Conservation (phyloP, 2,329 filamentous ascomycete genomes). For the Verruconis gallopava region DNA sequence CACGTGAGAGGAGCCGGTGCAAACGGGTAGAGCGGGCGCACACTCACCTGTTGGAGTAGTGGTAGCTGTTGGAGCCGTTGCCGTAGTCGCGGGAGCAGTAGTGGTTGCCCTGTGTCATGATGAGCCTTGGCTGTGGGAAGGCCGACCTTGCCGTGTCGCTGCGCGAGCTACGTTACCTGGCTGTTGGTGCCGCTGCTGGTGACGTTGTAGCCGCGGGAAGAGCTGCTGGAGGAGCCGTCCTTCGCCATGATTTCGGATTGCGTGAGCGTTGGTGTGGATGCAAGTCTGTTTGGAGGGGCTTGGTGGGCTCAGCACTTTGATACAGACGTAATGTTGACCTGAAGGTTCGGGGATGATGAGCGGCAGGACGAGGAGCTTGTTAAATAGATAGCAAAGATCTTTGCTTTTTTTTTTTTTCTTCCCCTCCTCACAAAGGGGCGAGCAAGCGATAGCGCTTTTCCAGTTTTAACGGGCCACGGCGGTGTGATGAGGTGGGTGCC, state of each 20-base stretch:
- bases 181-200: slow-evolving; percentile 30
- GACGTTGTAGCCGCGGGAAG: slow-evolving; percentile 19
- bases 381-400: too few relatives aligned
- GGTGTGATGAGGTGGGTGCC: too few relatives aligned
- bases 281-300: not conserved
- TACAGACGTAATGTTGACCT: too few relatives aligned
- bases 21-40: too few relatives aligned
- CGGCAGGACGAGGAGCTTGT: too few relatives aligned
- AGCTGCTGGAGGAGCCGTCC: slow-evolving; percentile 5
- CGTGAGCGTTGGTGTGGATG: not conserved
- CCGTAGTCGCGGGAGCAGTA: slow-evolving; percentile 28
- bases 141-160: not conserved
- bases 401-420: too few relatives aligned
- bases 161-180: slow-evolving; percentile 16
- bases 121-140: not conserved
- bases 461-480: too few relatives aligned
- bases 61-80: slow-evolving; percentile 23
- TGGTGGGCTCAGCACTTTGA: too few relatives aligned
- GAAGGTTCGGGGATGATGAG: too few relatives aligned
- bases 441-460: too few relatives aligned
- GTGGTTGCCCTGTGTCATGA: slow-evolving; percentile 24
- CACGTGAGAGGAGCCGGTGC: not conserved
- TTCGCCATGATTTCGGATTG: too few relatives aligned
- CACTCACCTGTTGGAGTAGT: slow-evolving; percentile 25
- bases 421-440: too few relatives aligned